Evolutionary conservation across 2,329 filamentous ascomycete genomes (phyloP), one percentile per base, ranked within the genome.

Genomic region (Fusarium nodosum): DNA sequence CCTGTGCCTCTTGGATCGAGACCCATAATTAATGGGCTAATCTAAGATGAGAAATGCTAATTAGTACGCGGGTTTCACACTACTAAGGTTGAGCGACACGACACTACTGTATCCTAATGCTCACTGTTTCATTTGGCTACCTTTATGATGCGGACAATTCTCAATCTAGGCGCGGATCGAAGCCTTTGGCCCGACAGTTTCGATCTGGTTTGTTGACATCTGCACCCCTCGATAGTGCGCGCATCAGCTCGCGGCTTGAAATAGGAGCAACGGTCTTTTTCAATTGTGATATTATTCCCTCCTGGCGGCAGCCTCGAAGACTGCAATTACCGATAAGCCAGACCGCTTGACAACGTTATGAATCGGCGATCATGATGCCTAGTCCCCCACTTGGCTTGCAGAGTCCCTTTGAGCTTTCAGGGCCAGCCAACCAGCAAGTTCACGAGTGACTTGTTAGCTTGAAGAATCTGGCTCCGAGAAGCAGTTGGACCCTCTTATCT

Each of bases 301-400:
- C 34, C 24, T 16, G 7, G 24, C 18, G 22, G 24, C 48, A 63
- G 41, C 36, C 28, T 41, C 22, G 41, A 46, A 36, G 18, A 30
- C 41, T 34, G 55, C 30, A 55, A 51, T 59, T 70, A 47, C 53
- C 42, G 38, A 41, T 31, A 69, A 60, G 50, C 47, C 50, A 68
- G 71, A 64, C 68, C 69, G 66, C 71, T 61, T 48, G 26, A 62
- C 56, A 28, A 63, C 58, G 50, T 51, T 50, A 42, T 41, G 60
- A 72, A 73, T 72, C 64, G 67, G 69, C 71, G 67, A 74, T 69
- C 64, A 64, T 53, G 55, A 45, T 42, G 48, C 52, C 65, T 59
- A 46, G 26, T 60, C 50, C 54, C 28, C 58, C 52, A 50, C 48
- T 46, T 56, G 45, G 26, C 59, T 22, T 28, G 44, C 39, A 28